Percentiles rank a stretch among this genome's conserved stretches.
Conservation (phyloP, 202 grass and related monocot species). For the Panicum hallii region DNA sequence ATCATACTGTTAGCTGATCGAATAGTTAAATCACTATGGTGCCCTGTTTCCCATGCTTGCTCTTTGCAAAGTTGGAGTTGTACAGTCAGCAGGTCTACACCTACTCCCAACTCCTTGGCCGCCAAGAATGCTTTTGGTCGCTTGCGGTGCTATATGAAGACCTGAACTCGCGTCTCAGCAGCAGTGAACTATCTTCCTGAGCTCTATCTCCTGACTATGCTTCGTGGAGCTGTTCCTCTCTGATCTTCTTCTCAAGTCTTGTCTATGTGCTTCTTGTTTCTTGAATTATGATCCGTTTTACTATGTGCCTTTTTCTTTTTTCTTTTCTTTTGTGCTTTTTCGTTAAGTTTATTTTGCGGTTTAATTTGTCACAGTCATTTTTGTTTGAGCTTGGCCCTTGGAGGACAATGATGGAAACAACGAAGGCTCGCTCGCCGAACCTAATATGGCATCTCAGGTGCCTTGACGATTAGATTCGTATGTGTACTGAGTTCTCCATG, state of each 20-base stretch:
- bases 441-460: constrained; percentile 42
- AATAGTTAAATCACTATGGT: neutral
- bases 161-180: neutral
- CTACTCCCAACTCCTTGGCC: constrained; percentile 30
- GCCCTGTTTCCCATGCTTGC: neutral
- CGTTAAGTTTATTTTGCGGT: neutral
- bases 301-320: neutral
- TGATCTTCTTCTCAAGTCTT: neutral
- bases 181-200: neutral
- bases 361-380: neutral
- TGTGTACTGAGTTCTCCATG: constrained; percentile 47
- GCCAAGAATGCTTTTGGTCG: constrained; percentile 23
- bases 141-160: neutral
- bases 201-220: neutral
- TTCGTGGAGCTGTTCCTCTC: neutral
- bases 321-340: neutral
- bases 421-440: constrained; percentile 63
- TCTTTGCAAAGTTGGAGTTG: neutral
- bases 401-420: constrained; percentile 57
- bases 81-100: neutral
- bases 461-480: constrained; percentile 53
- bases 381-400: neutral
- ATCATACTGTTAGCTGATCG: constrained; percentile 13
- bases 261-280: neutral
- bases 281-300: neutral